Evolutionary conservation across 2,329 filamentous ascomycete species (phyloP).

Genomic region (Microdochium trichocladiopsis): DNA sequence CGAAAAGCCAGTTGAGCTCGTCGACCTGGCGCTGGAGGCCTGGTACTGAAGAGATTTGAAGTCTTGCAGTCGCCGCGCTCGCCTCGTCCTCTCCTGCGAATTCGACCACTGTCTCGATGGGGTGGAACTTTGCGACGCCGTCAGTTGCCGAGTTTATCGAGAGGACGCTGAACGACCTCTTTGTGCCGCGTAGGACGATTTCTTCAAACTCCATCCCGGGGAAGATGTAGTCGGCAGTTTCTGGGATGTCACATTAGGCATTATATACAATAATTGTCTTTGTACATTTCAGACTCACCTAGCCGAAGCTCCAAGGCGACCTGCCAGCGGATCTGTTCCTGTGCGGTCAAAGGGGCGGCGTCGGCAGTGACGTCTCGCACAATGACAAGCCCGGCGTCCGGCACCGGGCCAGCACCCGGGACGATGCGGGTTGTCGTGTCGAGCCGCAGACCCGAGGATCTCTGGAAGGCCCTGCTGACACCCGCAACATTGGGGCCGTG

Average conservation of each 20-base stretch:
- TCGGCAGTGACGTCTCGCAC: constrained; percentile 50
- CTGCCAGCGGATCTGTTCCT: constrained; percentile 21
- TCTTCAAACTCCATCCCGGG: constrained; percentile 66
- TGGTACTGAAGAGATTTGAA: constrained; percentile 51
- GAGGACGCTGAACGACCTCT: constrained; percentile 51
- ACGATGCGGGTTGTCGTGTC: constrained; percentile 57
- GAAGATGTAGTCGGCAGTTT: constrained; percentile 60
- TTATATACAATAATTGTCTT: not conserved
- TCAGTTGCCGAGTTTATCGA: constrained; percentile 46
- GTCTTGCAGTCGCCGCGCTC: constrained; percentile 17
- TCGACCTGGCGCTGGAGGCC: constrained; percentile 60
- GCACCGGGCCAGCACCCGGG: constrained; percentile 46
- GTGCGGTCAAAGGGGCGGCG: constrained; percentile 17
- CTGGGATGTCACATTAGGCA: constrained; percentile 21
- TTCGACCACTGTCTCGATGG: constrained; percentile 27
- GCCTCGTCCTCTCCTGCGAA: constrained; percentile 22
- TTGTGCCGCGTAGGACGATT: constrained; percentile 45
- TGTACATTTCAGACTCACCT: constrained; percentile 9
- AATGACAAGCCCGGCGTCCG: constrained; percentile 49
- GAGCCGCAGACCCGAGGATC: constrained; percentile 64
- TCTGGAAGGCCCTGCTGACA: constrained; percentile 67
- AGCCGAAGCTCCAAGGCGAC: constrained; percentile 17
- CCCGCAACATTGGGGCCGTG: constrained; percentile 62
- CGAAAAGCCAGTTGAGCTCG: constrained; percentile 60
- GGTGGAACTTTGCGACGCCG: constrained; percentile 35